Evolutionary conservation across 805 yeast species (phyloP).

Genomic region (Cephaloascus fragrans): DNA sequence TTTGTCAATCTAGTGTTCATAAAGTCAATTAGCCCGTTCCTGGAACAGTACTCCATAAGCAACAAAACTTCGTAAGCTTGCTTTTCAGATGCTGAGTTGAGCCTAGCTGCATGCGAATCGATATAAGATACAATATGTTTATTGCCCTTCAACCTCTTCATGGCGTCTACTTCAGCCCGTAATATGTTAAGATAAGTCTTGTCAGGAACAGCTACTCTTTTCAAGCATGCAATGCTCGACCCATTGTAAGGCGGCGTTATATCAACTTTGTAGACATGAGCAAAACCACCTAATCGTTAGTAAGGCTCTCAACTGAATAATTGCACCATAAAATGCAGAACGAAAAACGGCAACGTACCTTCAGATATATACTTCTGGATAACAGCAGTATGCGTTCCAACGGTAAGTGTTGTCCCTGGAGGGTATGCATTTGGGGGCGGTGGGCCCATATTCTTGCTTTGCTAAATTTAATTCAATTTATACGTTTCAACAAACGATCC

Average conservation of each 20-base stretch:
- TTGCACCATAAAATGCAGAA: too few species aligned
- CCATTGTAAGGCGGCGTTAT: conserved; percentile 51
- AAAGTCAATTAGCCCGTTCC: conserved; percentile 76
- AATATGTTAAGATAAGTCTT: conserved; percentile 73
- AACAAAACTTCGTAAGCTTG: conserved; percentile 81
- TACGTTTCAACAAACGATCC: too few species aligned
- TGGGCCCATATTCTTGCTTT: conserved; percentile 19
- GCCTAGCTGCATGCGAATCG: conserved; percentile 88
- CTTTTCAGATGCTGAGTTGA: conserved; percentile 19
- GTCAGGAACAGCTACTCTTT: conserved; percentile 92
- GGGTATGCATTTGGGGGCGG: conserved; percentile 56
- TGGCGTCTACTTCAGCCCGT: conserved; percentile 94
- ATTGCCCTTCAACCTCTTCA: conserved; percentile 79
- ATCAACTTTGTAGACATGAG: conserved; percentile 81
- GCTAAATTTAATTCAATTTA: too few species aligned
- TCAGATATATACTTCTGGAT: conserved; percentile 68
- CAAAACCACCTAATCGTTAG: conserved; percentile 60
- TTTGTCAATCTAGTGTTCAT: conserved; percentile 82
- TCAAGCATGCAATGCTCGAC: conserved; percentile 63
- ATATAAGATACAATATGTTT: conserved; percentile 80
- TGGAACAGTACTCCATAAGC: conserved; percentile 89
- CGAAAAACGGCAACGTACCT: conserved; percentile 29
- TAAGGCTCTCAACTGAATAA: too few species aligned
- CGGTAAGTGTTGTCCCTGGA: conserved; percentile 72
- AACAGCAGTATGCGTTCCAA: conserved; percentile 71